Conservation (phyloP, 169 alveolate species). For the Plasmodium cynomolgi region DNA sequence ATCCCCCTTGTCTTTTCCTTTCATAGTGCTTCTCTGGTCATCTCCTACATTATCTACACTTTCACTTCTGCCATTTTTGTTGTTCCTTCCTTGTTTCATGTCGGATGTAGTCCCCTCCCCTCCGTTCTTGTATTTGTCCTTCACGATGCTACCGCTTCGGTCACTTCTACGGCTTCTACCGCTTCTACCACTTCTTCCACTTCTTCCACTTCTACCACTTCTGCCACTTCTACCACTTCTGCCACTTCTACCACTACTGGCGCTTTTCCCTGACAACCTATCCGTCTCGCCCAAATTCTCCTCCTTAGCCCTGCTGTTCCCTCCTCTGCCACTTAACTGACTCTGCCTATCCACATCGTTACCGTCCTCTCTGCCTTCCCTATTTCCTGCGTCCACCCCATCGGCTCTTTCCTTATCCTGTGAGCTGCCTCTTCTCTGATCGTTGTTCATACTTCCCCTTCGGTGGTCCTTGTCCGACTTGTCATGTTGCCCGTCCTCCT, state of each 20-base stretch:
- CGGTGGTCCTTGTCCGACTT: neutral
- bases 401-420: neutral
- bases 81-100: neutral
- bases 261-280: neutral
- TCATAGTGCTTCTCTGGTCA: neutral
- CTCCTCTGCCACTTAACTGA: constrained; percentile 2
- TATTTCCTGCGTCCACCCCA: neutral
- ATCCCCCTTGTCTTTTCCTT: constrained; percentile 6
- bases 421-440: neutral
- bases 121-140: neutral
- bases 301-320: neutral
- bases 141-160: neutral
- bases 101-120: neutral
- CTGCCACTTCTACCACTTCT: neutral
- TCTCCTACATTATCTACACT: neutral
- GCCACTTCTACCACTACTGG: neutral
- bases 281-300: neutral
- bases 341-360: neutral
- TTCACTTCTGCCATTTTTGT: neutral
- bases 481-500: neutral
- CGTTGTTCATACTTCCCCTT: neutral
- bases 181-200: too few relatives aligned
- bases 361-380: neutral
- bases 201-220: neutral
- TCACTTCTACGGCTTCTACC: neutral